Base-by-base conservation (phyloP, 1,284 basidiomycete species). In the Pseudomicrostroma phylloplanum region DNA sequence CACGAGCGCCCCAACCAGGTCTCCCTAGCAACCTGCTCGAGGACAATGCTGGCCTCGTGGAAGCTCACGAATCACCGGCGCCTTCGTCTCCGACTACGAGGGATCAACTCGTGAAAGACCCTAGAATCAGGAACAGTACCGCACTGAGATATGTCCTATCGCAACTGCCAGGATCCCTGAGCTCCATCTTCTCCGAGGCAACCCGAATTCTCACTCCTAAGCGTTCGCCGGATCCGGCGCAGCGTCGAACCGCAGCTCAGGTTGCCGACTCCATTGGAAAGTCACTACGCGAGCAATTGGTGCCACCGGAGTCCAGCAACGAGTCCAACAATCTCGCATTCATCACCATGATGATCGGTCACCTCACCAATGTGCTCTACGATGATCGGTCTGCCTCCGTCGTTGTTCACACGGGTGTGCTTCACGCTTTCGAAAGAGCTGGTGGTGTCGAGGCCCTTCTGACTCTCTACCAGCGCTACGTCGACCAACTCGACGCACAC, bases 111-210 rank as follows among this genome's bases (percentile, higher is more conserved):
- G 57, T n/a, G 21, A 19, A 12, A 2, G 40, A 54, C 30, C 56
- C 61, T 26, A 8, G 21, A 36, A 54, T 63, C 57, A 66, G 58
- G 2, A 76, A 76, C 55, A 64, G 62, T 2, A 63, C 62, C 4
- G 71, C 72, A 15, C 81, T 93, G 48, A 89, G 88, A 77, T 90
- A 92, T 72, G 81, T 96, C 40, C 86, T 88, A 0, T 86, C 88
- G 63, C 87, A 89, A 53, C 84, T 94, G 59, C 90, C 92, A 0
- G 86, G 84, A 30, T 84, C 88, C 2, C 81, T 94, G 62, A 86
- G 87, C 0, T 88, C 90, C 4, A 89, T 97, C 79, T 92, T 96
- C 82, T 89, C 91, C 84, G 87, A 92, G 17, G 86, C 92, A 64
- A 88, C 92, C 65, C 90, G 91, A 77, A 83, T 96, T 76, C 88